A percentile compares a stretch with the other conserved stretches of the same genome.
phyloP scores from a whole-genome alignment of 2,329 filamentous ascomycete species.

The Fusarium miscanthi region DNA sequence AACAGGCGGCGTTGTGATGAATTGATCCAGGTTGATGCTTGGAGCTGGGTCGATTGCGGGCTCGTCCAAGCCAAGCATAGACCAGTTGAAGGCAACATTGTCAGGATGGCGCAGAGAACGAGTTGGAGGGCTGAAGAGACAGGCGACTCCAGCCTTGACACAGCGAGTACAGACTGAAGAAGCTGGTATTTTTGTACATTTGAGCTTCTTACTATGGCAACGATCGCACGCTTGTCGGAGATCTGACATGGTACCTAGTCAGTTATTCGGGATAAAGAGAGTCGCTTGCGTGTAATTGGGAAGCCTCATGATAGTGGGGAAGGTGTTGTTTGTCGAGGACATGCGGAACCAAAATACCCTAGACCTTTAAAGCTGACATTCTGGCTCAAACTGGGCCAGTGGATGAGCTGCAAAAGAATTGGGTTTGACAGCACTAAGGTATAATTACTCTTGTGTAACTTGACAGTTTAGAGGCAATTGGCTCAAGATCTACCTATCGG shows the following conservation, averaged over 20 bases:
- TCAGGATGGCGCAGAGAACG: conserved; percentile 36
- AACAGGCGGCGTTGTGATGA: conserved; percentile 18
- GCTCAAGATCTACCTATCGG: not conserved
- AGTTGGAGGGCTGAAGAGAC: conserved; percentile 56
- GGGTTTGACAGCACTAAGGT: accelerated
- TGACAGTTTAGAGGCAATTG: too few species aligned
- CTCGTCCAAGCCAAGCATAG: conserved; percentile 24
- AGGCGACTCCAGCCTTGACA: conserved; percentile 53
- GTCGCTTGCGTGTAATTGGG: not conserved
- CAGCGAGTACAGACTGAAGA: conserved; percentile 55
- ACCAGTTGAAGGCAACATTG: conserved; percentile 37
- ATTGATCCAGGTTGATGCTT: not conserved
- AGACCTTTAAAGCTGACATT: not conserved
- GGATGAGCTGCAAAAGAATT: too few species aligned
- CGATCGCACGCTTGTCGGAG: conserved; percentile 55
- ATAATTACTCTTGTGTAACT: not conserved
- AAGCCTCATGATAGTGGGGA: not conserved
- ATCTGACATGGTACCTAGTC: conserved; percentile 34
- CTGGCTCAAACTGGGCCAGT: not conserved
- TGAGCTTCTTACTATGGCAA: conserved; percentile 60
- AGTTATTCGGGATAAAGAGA: not conserved
- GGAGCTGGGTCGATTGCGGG: not conserved
- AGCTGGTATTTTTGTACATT: conserved; percentile 55
- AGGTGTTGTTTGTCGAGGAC: not conserved
- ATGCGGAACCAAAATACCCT: conserved; percentile 1